Evolutionary conservation across 2,329 filamentous ascomycete genomes (phyloP).

Genomic region (Tolypocladium ophioglossoides): DNA sequence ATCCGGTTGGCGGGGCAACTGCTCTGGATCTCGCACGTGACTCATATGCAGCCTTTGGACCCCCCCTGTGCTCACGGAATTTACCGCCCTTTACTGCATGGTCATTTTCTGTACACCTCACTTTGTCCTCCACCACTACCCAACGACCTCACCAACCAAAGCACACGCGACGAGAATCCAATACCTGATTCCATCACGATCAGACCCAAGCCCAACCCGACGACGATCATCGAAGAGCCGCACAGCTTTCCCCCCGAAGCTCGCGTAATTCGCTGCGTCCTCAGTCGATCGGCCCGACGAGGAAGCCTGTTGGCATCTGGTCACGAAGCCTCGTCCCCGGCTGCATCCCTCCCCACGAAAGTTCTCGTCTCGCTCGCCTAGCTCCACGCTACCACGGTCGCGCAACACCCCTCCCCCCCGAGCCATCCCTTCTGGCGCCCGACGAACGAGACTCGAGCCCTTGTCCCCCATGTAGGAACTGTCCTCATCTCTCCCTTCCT

Average conservation of each 20-base stretch:
- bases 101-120: constrained; percentile 19
- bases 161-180: neutral
- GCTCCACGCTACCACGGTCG: neutral
- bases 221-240: neutral
- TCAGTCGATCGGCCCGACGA: constrained; percentile 4
- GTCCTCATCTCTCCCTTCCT: constrained; percentile 13
- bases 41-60: constrained; percentile 6
- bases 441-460: constrained; percentile 1
- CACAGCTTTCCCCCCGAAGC: neutral
- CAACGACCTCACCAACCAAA: constrained; percentile 5
- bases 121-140: constrained; percentile 15
- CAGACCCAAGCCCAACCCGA: neutral
- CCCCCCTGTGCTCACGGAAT: constrained; percentile 13
- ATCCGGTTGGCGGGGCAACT: constrained; percentile 11
- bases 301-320: constrained; percentile 1
- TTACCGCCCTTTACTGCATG: constrained; percentile 15
- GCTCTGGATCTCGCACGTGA: constrained; percentile 13
- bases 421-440: neutral
- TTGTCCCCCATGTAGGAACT: constrained; percentile 24
- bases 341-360: neutral
- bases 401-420: neutral
- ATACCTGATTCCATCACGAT: neutral
- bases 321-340: constrained; percentile 4
- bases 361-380: neutral
- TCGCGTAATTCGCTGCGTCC: neutral